A percentile compares a stretch with the other conserved stretches of the same genome.
Evolutionary conservation across 2,329 filamentous ascomycete species (phyloP).

Genomic region (Cladosporium sp.): DNA sequence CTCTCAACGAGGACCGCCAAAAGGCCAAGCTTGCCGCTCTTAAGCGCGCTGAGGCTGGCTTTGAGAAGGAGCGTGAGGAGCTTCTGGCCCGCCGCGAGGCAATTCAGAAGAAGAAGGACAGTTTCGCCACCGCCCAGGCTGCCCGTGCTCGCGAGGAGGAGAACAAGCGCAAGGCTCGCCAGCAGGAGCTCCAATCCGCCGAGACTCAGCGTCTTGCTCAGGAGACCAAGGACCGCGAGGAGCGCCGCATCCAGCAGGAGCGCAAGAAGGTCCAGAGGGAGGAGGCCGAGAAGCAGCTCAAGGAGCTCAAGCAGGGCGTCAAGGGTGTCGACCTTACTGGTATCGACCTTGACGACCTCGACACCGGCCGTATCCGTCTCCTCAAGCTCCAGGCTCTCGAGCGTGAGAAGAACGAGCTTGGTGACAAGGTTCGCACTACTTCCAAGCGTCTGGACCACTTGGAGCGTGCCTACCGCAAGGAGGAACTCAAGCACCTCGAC

Average conservation of each 20-base stretch:
- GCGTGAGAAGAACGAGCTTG: constrained; percentile 95
- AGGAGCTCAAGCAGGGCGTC: constrained; percentile 86
- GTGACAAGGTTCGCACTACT: constrained; percentile 85
- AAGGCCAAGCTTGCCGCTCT: constrained; percentile 79
- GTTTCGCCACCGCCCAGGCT: constrained; percentile 83
- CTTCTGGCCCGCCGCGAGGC: constrained; percentile 82
- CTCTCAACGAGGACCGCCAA: constrained; percentile 77
- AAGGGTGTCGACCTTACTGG: constrained; percentile 85
- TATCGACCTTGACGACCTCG: constrained; percentile 72
- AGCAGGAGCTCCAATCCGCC: constrained; percentile 84
- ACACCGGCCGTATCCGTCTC: constrained; percentile 70
- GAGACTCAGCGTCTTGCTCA: constrained; percentile 87
- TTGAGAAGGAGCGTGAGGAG: constrained; percentile 87
- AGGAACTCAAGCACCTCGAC: constrained; percentile 88
- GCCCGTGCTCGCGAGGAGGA: constrained; percentile 91
- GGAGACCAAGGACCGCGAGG: constrained; percentile 88
- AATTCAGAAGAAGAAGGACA: constrained; percentile 96
- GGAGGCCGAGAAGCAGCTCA: constrained; percentile 77
- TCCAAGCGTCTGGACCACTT: constrained; percentile 96
- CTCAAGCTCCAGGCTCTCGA: constrained; percentile 95
- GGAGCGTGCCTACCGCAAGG: constrained; percentile 93
- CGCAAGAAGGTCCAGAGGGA: constrained; percentile 66
- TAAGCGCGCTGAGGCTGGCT: constrained; percentile 78
- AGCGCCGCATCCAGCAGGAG: constrained; percentile 81
- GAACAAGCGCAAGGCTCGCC: constrained; percentile 79